phyloP scores from a whole-genome alignment of 2,329 filamentous ascomycete species.

The Ascochyta rabiei region DNA sequence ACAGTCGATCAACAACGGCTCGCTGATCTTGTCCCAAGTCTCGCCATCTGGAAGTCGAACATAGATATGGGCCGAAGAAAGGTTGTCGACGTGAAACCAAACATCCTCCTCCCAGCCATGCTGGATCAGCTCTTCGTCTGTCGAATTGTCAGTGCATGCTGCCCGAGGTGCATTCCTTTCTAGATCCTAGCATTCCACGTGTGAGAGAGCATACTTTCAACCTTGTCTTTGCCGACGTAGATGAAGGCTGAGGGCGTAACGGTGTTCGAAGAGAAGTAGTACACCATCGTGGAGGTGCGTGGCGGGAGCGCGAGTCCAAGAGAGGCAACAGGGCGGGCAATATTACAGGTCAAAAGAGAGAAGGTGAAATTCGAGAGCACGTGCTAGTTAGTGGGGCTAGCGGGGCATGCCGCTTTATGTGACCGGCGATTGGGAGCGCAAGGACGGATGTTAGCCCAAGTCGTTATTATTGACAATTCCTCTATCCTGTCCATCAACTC shows the following conservation, averaged over 20 bases:
- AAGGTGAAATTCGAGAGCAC: conserved; percentile 34
- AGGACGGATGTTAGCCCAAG: too few species aligned
- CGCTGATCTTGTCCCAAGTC: conserved; percentile 81
- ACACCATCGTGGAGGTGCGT: conserved; percentile 71
- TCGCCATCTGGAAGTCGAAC: conserved; percentile 80
- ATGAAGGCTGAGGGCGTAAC: conserved; percentile 84
- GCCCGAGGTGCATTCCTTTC: not conserved
- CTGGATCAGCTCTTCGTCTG: conserved; percentile 96
- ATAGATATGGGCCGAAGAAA: conserved; percentile 96
- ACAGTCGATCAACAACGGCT: conserved; percentile 79
- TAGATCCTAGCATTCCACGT: not conserved
- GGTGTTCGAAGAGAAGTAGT: conserved; percentile 88
- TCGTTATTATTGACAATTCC: too few species aligned
- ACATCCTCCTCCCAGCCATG: conserved; percentile 95
- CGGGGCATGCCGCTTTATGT: conserved; percentile 21
- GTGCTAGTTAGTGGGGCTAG: conserved; percentile 36
- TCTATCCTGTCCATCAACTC: too few species aligned
- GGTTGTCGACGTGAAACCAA: conserved; percentile 98
- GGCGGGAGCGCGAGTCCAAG: not conserved
- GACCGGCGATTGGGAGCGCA: not conserved
- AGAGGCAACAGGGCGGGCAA: conserved; percentile 3
- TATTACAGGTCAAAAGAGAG: conserved; percentile 8
- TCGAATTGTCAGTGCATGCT: too few species aligned
- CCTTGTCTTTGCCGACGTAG: conserved; percentile 98
- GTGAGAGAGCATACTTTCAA: conserved; percentile 74